These are phyloP conservation scores for Collybia sordida DNA, from an alignment of 768 basidiomycete genomes.

Conservation along the genomic window DNA sequence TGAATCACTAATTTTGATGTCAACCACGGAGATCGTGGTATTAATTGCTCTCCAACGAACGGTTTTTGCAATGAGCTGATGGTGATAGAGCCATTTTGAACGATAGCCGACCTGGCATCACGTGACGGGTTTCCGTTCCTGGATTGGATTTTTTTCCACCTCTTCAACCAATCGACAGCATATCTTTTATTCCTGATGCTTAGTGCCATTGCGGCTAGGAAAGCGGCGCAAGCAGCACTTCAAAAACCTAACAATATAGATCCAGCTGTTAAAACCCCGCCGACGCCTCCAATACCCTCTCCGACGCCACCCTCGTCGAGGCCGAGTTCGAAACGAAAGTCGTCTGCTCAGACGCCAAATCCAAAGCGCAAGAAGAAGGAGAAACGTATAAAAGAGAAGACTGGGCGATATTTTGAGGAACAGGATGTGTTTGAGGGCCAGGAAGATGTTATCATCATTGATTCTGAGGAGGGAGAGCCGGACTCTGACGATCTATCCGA, in stretches of 20 bases:
- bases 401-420: conserved; percentile 31
- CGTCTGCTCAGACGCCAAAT: conserved; percentile 22
- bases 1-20: too few species aligned
- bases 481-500: conserved; percentile 13
- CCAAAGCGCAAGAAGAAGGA: conserved; percentile 20
- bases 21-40: too few species aligned
- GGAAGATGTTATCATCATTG: conserved; percentile 38
- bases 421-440: conserved; percentile 29
- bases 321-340: conserved; percentile 45
- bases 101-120: too few species aligned
- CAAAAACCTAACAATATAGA: conserved; percentile 12
- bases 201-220: conserved; percentile 73
- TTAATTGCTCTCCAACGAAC: too few species aligned
- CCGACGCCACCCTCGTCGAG: conserved; percentile 13
- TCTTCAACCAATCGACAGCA: too few species aligned
- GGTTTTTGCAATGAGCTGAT: too few species aligned
- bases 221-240: conserved; percentile 46
- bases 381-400: conserved; percentile 10
- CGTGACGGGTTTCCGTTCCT: too few species aligned
- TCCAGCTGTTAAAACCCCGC: conserved; percentile 10
- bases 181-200: conserved; percentile 45
- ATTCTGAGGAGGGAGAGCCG: conserved; percentile 36
- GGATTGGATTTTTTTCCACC: too few species aligned
- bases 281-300: conserved; percentile 4
- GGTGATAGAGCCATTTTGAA: too few species aligned